These are phyloP conservation scores for Plenodomus tracheiphilus DNA, from an alignment of 2,329 filamentous ascomycete species.

Conservation along the genomic window DNA sequence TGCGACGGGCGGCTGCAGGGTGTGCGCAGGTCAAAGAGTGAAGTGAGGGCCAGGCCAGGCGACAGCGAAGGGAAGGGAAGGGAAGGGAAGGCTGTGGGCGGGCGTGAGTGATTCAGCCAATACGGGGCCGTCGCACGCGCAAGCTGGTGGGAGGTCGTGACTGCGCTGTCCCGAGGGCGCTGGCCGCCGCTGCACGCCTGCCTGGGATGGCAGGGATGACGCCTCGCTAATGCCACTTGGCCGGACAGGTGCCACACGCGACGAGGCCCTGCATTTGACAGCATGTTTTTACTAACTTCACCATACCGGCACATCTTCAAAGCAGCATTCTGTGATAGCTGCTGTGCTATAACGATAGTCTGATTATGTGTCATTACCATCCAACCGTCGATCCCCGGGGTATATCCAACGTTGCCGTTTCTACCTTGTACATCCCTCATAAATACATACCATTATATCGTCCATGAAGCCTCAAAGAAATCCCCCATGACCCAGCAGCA, in stretches of 20 bases:
- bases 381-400: background rate
- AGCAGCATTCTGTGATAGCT: background rate
- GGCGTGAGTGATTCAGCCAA: background rate
- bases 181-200: background rate
- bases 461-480: no score
- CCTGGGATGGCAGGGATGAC: background rate
- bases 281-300: background rate
- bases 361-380: background rate
- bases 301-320: background rate
- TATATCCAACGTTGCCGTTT: background rate
- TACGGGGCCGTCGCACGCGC: conserved; percentile 7
- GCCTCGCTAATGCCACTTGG: background rate
- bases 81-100: background rate
- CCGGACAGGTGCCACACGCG: background rate
- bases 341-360: no score
- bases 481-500: background rate
- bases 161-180: background rate
- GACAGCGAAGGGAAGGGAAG: background rate
- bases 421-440: background rate
- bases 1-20: no score
- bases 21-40: background rate
- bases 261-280: background rate
- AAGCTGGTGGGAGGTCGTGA: background rate
- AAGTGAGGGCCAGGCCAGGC: background rate
- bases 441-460: background rate